Evolutionary conservation across 306 rosid species (phyloP).

Genomic region (Casuarina glauca): DNA sequence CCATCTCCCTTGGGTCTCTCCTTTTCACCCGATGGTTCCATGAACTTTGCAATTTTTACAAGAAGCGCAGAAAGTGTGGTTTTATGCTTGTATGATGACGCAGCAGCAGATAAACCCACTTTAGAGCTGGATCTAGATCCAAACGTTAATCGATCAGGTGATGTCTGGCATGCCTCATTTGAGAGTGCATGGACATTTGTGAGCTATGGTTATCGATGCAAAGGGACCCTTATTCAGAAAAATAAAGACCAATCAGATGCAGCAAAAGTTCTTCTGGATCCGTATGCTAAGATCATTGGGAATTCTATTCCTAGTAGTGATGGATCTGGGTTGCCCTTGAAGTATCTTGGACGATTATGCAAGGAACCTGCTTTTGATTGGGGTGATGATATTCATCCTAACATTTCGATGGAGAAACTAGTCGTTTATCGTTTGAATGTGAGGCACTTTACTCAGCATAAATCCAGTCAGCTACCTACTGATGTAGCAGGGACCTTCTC

Average conservation of each 20-base stretch:
- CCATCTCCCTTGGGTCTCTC: conserved; percentile 75
- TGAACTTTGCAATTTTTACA: conserved; percentile 74
- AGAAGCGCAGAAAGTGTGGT: conserved; percentile 68
- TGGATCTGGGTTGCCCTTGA: conserved; percentile 27
- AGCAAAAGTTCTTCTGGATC: conserved; percentile 60
- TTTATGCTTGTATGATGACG: conserved; percentile 72
- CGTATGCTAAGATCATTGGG: conserved; percentile 69
- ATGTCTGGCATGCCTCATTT: conserved; percentile 79
- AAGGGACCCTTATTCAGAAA: conserved; percentile 33
- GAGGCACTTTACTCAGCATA: conserved; percentile 56
- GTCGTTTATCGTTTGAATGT: conserved; percentile 73
- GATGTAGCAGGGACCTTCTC: conserved; percentile 79
- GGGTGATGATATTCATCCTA: conserved; percentile 50
- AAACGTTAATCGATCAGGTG: conserved; percentile 81
- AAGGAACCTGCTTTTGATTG: conserved; percentile 76
- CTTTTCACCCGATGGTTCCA: conserved; percentile 54
- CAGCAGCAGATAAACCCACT: conserved; percentile 55
- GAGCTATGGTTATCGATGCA: conserved; percentile 72
- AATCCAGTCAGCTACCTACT: conserved; percentile 59
- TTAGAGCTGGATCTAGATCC: conserved; percentile 91
- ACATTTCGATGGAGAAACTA: conserved; percentile 63
- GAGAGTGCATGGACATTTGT: conserved; percentile 52
- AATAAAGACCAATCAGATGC: conserved; percentile 24
- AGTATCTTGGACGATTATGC: conserved; percentile 57
- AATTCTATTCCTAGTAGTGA: conserved; percentile 40